Evolutionary conservation across 306 rosid genomes (phyloP), one percentile per base, ranked within the genome.

Genomic region (Albizia julibrissin): DNA sequence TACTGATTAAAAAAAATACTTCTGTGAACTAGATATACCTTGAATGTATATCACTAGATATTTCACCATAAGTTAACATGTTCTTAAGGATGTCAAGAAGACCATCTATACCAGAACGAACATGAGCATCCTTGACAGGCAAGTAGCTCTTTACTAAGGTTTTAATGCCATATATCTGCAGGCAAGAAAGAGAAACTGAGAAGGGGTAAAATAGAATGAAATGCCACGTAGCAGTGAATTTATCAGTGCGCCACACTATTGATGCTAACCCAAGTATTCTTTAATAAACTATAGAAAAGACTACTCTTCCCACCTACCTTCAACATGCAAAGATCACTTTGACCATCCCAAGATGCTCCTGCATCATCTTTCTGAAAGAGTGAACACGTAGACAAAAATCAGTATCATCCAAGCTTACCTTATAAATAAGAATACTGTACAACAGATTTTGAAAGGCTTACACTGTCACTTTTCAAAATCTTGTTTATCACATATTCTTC

Each of bases 61-160:
- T 83, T 88, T 95, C 99, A 84, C 99, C 99, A 65, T 80, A 87
- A 72, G 88, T 83, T 86, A 95, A 91, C 37, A 88, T 86, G 76
- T 90, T 90, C 87, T 87, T 90, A 31, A 95, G 93, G 80, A 92
- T 92, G 79, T 88, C 93, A 62, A 95, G 85, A 87, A 95, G 91
- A 76, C 78, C 84, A 71, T 88, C 88, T 75, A 95, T 88, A 83
- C 87, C 86, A 69, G 87, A 84, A 83, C 94, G 98, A 82, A 87
- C 90, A 80, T 90, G 95, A 64, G 98, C 98, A 92, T 95, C 99
- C 89, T 95, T 95, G 76, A 90, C 93, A 31, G 99, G 94, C 87
- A 93, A 77, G 86, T 91, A 95, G 90, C 99, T 93, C 68, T 93
- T 93, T 59, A 93, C 97, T 85, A 95, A 86, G 75, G 97, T 91